Percentiles rank a stretch among this genome's conserved stretches.
phyloP scores from a whole-genome alignment of 2,329 filamentous ascomycete genomes.

The Hypoxylon sp. region DNA sequence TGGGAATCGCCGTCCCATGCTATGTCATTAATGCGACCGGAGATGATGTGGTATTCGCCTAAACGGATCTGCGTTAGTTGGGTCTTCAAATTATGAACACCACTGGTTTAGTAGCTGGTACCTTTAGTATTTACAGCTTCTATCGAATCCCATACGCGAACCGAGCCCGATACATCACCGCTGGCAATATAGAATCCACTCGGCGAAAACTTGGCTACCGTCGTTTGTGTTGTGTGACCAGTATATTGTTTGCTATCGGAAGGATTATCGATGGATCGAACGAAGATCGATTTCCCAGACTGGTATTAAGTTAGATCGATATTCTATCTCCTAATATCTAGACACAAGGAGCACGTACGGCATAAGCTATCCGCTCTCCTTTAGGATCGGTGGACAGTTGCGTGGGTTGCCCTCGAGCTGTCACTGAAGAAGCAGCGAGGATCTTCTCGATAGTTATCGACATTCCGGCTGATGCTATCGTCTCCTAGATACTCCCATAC shows the following conservation, averaged over 20 bases:
- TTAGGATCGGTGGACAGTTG: slow-evolving; percentile 89
- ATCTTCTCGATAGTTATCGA: slow-evolving; percentile 75
- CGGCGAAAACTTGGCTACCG: slow-evolving; percentile 92
- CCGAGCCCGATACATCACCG: slow-evolving; percentile 85
- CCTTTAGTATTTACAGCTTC: slow-evolving; percentile 87
- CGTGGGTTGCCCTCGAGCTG: slow-evolving; percentile 87
- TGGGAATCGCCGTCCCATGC: slow-evolving; percentile 98
- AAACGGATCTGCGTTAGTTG: slow-evolving; percentile 29
- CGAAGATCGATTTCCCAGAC: slow-evolving; percentile 97
- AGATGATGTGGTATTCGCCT: slow-evolving; percentile 94
- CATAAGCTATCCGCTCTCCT: slow-evolving; percentile 92
- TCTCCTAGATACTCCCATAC: slow-evolving; percentile 16
- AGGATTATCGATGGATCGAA: slow-evolving; percentile 93
- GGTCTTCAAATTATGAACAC: slow-evolving; percentile 7
- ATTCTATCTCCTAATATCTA: background rate
- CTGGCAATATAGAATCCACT: slow-evolving; percentile 96
- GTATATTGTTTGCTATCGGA: slow-evolving; percentile 89
- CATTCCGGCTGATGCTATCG: slow-evolving; percentile 50
- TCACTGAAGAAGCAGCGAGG: slow-evolving; percentile 86
- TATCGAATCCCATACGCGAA: slow-evolving; percentile 93
- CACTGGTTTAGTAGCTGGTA: slow-evolving; percentile 39
- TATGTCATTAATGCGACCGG: slow-evolving; percentile 93
- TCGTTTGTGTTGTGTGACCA: slow-evolving; percentile 88
- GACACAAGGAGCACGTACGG: slow-evolving; percentile 67
- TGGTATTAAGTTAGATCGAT: slow-evolving; percentile 54